Conservation (phyloP, 73 alveolate species). For the Blepharisma japonicum region DNA sequence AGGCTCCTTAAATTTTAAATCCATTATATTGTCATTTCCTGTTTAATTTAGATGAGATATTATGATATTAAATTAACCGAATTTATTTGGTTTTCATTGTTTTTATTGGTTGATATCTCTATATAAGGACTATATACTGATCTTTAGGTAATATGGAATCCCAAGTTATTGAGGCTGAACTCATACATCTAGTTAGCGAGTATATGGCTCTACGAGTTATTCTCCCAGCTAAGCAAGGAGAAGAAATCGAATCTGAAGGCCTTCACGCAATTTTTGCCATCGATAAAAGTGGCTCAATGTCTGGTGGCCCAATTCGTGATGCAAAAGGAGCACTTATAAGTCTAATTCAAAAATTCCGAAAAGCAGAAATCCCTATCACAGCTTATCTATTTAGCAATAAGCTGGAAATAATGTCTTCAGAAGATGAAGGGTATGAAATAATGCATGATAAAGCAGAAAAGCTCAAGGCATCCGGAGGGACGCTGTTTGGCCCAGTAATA, state of each 20-base stretch:
- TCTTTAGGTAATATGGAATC: too few species aligned
- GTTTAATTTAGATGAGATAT: too few species aligned
- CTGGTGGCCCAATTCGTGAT: conserved; percentile 12
- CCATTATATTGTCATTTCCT: too few species aligned
- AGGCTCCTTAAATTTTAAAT: too few species aligned
- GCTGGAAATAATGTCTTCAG: neutral
- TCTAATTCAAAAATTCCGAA: conserved; percentile 9
- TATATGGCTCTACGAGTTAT: neutral
- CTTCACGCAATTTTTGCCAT: conserved; percentile 7
- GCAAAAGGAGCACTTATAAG: conserved; percentile 9
- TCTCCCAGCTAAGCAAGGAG: conserved; percentile 25
- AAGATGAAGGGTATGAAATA: neutral
- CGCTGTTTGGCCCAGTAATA: conserved; percentile 27
- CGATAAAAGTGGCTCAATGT: conserved; percentile 24
- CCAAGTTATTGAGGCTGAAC: neutral
- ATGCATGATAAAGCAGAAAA: conserved; percentile 24
- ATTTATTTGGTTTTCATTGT: too few species aligned
- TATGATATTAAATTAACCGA: too few species aligned
- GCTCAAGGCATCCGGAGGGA: conserved; percentile 23
- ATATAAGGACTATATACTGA: too few species aligned
- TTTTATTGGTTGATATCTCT: too few species aligned
- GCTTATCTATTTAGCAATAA: conserved; percentile 10
- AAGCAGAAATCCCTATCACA: conserved; percentile 9
- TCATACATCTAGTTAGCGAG: conserved; percentile 24
- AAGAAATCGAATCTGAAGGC: conserved; percentile 18